Evolutionary conservation across 108 stramenopile genomes (phyloP), one percentile per base, ranked within the genome.

Genomic region (Skeletonema costatum): DNA sequence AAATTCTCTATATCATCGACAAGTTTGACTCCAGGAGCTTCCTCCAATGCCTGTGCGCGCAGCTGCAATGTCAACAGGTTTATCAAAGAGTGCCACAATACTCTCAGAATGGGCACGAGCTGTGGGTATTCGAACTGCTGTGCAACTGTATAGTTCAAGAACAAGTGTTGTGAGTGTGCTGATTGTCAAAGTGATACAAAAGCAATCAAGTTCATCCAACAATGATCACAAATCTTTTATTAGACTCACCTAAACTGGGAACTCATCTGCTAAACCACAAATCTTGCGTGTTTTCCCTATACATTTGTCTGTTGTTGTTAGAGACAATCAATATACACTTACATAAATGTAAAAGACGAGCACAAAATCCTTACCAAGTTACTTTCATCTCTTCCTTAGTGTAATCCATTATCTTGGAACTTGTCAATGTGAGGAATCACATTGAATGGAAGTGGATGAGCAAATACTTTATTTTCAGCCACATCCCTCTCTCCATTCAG

Each of bases 361-460:
- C 25, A 25, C 25, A 25, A 25, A 25, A 25, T 25, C 0, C 25
- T 25, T 25, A 25, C 25, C 98, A 99, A 12, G 97, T 93, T 12
- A 98, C 98, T 84, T 99, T 99, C 97, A 99, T 99, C 90, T 99
- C 98, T 85, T 99, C 98, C 92, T 98, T 98, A 73, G 98, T 99
- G 78, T 99, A 99, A 99, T 65, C 94, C 90, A 82, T 99, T 99
- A 0, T 95, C 96, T 81, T 97, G 97, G 85, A 99, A 99, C 70
- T 94, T 95, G 76, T 99, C 99, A 82, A 99, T 98, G 86, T 99
- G 99, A 33, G 99, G 99, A 77, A 99, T 99, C 32, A 99, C 97
- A 85, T 99, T 99, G 82, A 98, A 98, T 42, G 98, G 97, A 14
- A 99, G 84, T 35, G 98, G 98, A 86, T 98, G 93, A 19, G 97